These are phyloP conservation scores for Cardamine occulta DNA, from an alignment of 345 rosid genomes.

Conservation along the genomic window DNA sequence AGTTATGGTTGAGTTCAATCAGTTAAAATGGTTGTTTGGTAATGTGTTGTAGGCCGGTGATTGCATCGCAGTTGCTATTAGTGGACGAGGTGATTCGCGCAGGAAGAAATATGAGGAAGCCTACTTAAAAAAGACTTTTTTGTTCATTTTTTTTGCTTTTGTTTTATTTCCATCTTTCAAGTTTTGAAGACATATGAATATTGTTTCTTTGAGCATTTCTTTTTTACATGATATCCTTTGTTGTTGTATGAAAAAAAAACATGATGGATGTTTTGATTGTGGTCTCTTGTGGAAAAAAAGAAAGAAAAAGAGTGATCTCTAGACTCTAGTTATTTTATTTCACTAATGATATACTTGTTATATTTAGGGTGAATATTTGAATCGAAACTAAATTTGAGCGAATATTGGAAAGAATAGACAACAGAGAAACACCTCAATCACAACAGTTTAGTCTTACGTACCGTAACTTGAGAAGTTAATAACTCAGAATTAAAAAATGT, in stretches of 20 bases:
- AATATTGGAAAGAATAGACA: not conserved
- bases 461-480: not conserved
- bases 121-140: conserved; percentile 43
- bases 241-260: conserved; percentile 11
- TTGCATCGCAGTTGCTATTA: conserved; percentile 88
- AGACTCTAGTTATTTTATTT: too few species aligned
- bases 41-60: conserved; percentile 75
- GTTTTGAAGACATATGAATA: conserved; percentile 15
- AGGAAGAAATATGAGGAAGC: conserved; percentile 97
- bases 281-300: not conserved
- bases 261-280: not conserved
- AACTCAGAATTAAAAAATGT: not conserved
- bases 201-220: not conserved
- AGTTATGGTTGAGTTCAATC: not conserved
- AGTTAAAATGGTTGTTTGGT: not conserved
- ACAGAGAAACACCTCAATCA: not conserved
- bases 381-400: not conserved
- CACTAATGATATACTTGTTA: not conserved
- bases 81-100: conserved; percentile 99
- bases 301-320: not conserved
- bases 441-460: not conserved
- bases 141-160: not conserved
- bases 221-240: not conserved
- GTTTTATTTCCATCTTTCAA: not conserved
- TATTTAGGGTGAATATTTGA: too few species aligned